phyloP scores from a whole-genome alignment of 345 rosid genomes.

The Eucalyptus erythrocorys region DNA sequence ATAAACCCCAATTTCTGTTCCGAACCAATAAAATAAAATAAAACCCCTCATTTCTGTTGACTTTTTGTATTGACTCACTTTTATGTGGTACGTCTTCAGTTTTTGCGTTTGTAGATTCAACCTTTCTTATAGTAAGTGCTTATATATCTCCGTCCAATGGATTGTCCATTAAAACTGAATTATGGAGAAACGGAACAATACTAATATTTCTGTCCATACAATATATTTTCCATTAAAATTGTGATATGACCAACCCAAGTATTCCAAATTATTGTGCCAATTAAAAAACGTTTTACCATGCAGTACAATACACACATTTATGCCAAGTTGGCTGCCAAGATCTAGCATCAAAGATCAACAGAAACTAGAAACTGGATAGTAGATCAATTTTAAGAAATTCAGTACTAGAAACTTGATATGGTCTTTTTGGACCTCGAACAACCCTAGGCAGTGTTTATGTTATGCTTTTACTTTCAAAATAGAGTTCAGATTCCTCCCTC shows the following conservation, averaged over 20 bases:
- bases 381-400: not conserved
- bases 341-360: not conserved
- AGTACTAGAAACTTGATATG: not conserved
- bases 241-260: not conserved
- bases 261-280: not conserved
- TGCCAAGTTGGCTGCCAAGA: not conserved
- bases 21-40: no score
- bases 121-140: not conserved
- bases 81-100: not conserved
- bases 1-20: not conserved
- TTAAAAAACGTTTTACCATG: not conserved
- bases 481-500: not conserved
- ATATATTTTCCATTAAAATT: not conserved
- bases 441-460: not conserved
- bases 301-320: not conserved
- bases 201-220: not conserved
- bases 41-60: not conserved
- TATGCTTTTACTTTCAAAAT: not conserved
- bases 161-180: not conserved
- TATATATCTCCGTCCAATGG: not conserved
- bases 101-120: not conserved
- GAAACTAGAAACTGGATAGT: not conserved
- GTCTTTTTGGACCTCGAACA: not conserved
- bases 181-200: not conserved
- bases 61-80: not conserved